A percentile compares a stretch with the other conserved stretches of the same genome.
Conservation (phyloP, 352 stramenopile species). For the Phytophthora colocasiae region DNA sequence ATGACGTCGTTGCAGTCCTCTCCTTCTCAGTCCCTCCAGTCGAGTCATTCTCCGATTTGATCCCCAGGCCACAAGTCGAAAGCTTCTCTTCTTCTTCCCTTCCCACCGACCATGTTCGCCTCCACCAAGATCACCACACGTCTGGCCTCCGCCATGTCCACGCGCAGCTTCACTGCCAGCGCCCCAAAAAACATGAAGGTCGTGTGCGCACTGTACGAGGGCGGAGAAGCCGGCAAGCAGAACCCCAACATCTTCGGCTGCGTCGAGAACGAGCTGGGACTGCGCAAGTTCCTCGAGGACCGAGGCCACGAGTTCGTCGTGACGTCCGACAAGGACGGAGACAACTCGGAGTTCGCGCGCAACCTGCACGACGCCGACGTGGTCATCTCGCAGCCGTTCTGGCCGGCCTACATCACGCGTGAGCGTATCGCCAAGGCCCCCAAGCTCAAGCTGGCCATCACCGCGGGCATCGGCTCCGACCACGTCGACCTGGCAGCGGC, state of each 20-base stretch:
- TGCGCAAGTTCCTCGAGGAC: conserved; percentile 53
- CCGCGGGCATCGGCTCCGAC: conserved; percentile 51
- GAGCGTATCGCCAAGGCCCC: conserved; percentile 50
- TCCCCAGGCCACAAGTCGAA: conserved; percentile 17
- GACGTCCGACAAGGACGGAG: conserved; percentile 56
- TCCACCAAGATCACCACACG: conserved; percentile 31
- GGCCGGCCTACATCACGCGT: conserved; percentile 54
- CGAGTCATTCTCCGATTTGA: conserved; percentile 33
- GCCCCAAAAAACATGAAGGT: conserved; percentile 43
- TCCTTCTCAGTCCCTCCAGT: neutral
- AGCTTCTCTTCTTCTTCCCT: neutral
- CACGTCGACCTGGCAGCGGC: conserved; percentile 54
- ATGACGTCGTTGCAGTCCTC: too few relatives aligned
- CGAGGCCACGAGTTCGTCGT: conserved; percentile 51
- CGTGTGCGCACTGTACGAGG: conserved; percentile 43
- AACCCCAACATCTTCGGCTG: conserved; percentile 51
- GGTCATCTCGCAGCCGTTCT: conserved; percentile 63
- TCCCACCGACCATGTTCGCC: conserved; percentile 26
- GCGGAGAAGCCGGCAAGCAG: conserved; percentile 28
- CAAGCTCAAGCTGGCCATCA: conserved; percentile 55
- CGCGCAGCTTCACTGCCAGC: conserved; percentile 36
- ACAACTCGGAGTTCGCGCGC: conserved; percentile 48
- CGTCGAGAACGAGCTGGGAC: conserved; percentile 49
- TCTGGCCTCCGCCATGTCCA: conserved; percentile 12
- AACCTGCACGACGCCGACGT: conserved; percentile 49